Evolutionary conservation across 2,329 filamentous ascomycete species (phyloP).

Genomic region (Aureobasidium namibiae): DNA sequence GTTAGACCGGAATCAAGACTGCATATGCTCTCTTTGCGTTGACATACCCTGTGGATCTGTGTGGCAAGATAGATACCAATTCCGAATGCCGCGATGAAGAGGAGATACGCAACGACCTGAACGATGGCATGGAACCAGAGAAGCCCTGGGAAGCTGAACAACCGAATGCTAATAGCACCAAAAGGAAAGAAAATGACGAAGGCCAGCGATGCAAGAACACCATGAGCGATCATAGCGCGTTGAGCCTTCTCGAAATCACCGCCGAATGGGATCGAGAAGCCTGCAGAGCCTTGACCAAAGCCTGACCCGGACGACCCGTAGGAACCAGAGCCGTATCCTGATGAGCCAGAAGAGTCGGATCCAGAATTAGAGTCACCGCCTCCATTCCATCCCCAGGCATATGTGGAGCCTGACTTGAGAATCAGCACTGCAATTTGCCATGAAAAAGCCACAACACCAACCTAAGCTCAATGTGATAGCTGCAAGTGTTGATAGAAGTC

Average conservation of each 20-base stretch:
- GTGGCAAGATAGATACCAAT: conserved; percentile 44
- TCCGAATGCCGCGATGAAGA: conserved; percentile 42
- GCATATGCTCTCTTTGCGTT: no score
- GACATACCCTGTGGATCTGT: conserved; percentile 26
- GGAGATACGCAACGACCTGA: conserved; percentile 41
- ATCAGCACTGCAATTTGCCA: neutral
- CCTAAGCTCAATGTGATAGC: neutral
- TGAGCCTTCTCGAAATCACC: conserved; percentile 1
- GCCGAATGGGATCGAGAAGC: conserved; percentile 1
- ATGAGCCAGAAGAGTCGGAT: neutral
- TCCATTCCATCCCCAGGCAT: conserved; percentile 2
- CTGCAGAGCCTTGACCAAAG: neutral
- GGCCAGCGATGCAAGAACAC: conserved; percentile 34
- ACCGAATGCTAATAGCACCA: conserved; percentile 36
- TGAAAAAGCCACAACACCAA: neutral
- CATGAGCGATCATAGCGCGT: conserved; percentile 31
- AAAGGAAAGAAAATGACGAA: conserved; percentile 39
- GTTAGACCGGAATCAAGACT: neutral
- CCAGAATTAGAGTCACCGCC: neutral
- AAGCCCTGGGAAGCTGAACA: conserved; percentile 35
- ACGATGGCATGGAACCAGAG: conserved; percentile 38
- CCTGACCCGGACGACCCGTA: neutral
- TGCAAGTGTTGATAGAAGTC: neutral
- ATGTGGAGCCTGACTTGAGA: neutral
- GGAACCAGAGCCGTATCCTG: conserved; percentile 1